Evolutionary conservation across 225 moss, liverwort and hornwort genomes (phyloP).

Genomic region (Physcomitrellopsis africana): DNA sequence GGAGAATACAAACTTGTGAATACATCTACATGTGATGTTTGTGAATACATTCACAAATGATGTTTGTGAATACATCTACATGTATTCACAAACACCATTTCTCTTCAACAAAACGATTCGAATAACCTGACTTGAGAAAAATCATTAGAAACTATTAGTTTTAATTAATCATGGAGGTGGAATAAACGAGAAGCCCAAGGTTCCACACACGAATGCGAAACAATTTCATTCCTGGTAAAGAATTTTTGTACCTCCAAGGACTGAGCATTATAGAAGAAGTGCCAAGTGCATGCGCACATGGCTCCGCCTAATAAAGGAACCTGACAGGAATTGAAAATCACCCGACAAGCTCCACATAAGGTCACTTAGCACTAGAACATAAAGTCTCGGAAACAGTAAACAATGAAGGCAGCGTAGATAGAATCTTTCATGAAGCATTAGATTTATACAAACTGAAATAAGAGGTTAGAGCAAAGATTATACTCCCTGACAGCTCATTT

Average conservation of each 20-base stretch:
- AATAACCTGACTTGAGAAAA: too few relatives aligned
- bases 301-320: slow-evolving; percentile 95
- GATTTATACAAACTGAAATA: background rate
- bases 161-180: too few relatives aligned
- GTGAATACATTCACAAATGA: too few relatives aligned
- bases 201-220: background rate
- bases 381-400: background rate
- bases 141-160: too few relatives aligned
- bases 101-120: too few relatives aligned
- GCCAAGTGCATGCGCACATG: slow-evolving; percentile 99
- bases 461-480: background rate
- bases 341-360: background rate
- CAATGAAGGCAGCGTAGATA: background rate
- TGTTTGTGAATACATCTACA: background rate
- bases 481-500: background rate
- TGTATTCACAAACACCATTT: too few relatives aligned
- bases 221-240: background rate
- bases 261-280: slow-evolving; percentile 92
- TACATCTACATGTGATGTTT: too few relatives aligned
- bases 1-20: background rate
- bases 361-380: background rate
- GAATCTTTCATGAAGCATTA: background rate
- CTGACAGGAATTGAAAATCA: slow-evolving; percentile 39
- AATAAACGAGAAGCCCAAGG: background rate
- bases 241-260: slow-evolving; percentile 71